Conservation (phyloP, 148 eudicot species). For the Cornus kousa region DNA sequence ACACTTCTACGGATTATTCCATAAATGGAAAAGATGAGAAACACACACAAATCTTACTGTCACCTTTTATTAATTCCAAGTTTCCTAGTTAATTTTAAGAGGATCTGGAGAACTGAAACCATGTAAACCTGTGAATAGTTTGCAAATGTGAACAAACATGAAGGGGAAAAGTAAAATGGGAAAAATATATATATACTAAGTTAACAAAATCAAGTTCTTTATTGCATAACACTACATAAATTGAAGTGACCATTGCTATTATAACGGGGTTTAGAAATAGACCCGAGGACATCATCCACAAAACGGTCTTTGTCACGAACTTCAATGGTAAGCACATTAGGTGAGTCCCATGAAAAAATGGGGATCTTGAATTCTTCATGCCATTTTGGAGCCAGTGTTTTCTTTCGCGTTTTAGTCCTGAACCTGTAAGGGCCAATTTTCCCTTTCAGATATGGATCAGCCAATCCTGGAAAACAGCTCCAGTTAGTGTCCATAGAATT, state of each 20-base stretch:
- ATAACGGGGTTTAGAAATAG: constrained; percentile 18
- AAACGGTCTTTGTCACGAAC: constrained; percentile 87
- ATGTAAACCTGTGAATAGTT: not conserved
- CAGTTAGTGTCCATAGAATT: constrained; percentile 17
- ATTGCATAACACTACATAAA: not conserved
- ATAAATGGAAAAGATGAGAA: not conserved
- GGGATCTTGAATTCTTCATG: constrained; percentile 90
- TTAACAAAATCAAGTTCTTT: too few species aligned
- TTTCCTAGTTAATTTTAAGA: not conserved
- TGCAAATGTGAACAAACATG: not conserved
- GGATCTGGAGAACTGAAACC: not conserved
- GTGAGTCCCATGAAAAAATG: constrained; percentile 68
- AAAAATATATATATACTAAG: not conserved
- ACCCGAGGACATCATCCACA: constrained; percentile 83
- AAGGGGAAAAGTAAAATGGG: not conserved
- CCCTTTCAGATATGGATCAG: constrained; percentile 94
- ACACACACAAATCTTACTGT: too few species aligned
- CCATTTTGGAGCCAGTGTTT: constrained; percentile 87
- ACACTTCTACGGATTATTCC: not conserved
- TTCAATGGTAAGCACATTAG: constrained; percentile 59
- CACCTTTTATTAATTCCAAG: not conserved
- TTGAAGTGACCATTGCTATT: not conserved
- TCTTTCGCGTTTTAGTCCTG: constrained; percentile 67
- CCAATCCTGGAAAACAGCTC: constrained; percentile 58
- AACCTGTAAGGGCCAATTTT: constrained; percentile 77